Percentiles rank a stretch among this genome's conserved stretches.
Evolutionary conservation across 352 stramenopile genomes (phyloP).

Genomic region (Plasmopara viticola): DNA sequence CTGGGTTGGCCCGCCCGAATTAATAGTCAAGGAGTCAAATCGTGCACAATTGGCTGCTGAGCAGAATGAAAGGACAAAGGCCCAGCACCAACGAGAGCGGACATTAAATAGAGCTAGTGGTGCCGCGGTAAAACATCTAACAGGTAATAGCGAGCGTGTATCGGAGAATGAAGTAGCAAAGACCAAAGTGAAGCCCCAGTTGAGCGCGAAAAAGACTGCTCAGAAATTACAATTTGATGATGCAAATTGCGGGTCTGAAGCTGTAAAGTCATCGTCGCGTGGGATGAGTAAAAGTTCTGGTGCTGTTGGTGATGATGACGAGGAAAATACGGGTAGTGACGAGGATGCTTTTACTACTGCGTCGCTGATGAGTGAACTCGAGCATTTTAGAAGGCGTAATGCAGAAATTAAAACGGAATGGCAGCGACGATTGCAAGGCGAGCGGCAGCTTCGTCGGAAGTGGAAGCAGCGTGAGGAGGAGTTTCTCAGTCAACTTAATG

Average conservation of each 20-base stretch:
- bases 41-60: constrained; percentile 9
- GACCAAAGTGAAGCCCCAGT: constrained; percentile 9
- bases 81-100: constrained; percentile 13
- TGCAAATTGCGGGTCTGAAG: constrained; percentile 1
- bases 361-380: constrained; percentile 46
- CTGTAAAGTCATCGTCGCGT: constrained; percentile 5
- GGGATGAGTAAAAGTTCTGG: constrained; percentile 13
- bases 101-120: constrained; percentile 11
- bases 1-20: constrained; percentile 40
- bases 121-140: constrained; percentile 6
- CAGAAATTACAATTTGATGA: constrained; percentile 1
- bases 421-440: constrained; percentile 65
- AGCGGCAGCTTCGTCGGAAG: constrained; percentile 69
- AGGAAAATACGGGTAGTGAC: constrained; percentile 25
- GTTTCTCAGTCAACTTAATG: constrained; percentile 62
- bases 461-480: constrained; percentile 75
- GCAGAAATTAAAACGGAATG: constrained; percentile 76
- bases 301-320: constrained; percentile 22
- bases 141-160: constrained; percentile 1
- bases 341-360: constrained; percentile 17
- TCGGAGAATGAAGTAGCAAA: constrained; percentile 9
- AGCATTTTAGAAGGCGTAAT: constrained; percentile 75
- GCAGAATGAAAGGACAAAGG: constrained; percentile 14
- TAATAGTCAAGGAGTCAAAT: constrained; percentile 23
- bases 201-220: constrained; percentile 9